Base-by-base conservation (phyloP, 345 rosid genomes). In the Corchorus capsularis region DNA sequence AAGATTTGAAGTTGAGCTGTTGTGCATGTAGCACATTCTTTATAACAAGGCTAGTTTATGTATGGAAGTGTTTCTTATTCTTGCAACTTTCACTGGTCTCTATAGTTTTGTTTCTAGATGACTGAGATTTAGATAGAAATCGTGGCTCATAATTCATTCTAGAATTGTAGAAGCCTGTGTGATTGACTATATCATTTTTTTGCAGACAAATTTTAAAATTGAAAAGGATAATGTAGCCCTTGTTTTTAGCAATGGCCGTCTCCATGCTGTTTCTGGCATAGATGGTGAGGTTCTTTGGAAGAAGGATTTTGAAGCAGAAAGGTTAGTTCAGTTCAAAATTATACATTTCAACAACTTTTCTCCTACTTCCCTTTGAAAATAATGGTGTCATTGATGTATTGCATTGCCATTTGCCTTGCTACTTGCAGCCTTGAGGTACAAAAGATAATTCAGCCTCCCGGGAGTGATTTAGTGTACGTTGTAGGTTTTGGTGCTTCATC, bases 221-320 rank as follows among this genome's bases (percentile, higher is more conserved):
- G 95, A 88, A 73, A 92, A 87, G 89, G 97, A 92, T 84, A 86
- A 80, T 50, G 54, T 80, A 41, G 79, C 91, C 74, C 59, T 91
- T 73, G 92, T 93, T 73, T 89, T 89, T 41, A 81, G 91, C 64
- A 85, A 83, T 82, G 97, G 98, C 73, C 84, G 85, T 77, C 89
- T 96, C 75, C 90, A 87, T 85, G 97, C 97, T 78, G 80, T 96
- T 82, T 96, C 98, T 84, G 87, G 94, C 79, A 14, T 85, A 73
- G 94, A 91, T 82, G 98, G 99, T 27, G 97, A 91, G 79, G 64
- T 94, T 80, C 84, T 96, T 61, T 96, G 99, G 99, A 88, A 84
- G 83, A 88, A 83, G 83, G 98, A 96, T 82, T 87, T 92, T 83
- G 81, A 87, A 20, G 83, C 80, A 45, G 91, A 88, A 85, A 91